Evolutionary conservation across 352 stramenopile genomes (phyloP), one percentile per base, ranked within the genome.

Genomic region (Globisporangium lucens): DNA sequence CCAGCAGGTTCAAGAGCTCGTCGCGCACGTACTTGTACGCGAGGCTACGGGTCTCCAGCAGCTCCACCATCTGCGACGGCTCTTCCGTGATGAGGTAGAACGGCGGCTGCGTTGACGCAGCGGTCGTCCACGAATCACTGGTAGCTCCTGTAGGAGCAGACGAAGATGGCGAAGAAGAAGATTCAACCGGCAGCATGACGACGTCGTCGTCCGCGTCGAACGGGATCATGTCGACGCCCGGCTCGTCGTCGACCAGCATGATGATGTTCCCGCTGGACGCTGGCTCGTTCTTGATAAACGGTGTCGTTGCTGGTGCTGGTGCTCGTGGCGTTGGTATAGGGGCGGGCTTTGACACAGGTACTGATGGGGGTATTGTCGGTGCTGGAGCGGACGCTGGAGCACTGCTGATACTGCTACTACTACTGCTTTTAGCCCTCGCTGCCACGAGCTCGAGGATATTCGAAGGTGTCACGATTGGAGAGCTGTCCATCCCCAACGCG

Each of bases 11-110:
- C 49, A 87, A 51, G 29, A 93, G 47, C 52, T 82, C 77, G 9
- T 71, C 65, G n/a, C 84, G 80, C 55, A 93, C 35, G 55, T 82
- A 76, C 64, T 89, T 82, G 68, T 83, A 93, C 20, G 84, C 84
- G 33, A 78, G 61, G 4, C 73, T 65, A 6, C 84, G 77, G 38
- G 71, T 82, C 27, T 85, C 76, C 9, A 92, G 65, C 56, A 79
- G 84, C 30, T 70, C 57, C 22, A 62, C 70, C 27, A 75, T 47
- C 20, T 58, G 51, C 24, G 83, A 76, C 1, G 65, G 65, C 60
- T 67, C 69, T 10, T 72, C 70, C 9, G 82, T 68, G 47, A 92
- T 76, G 9, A 89, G 65, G 70, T 92, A 92, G 51, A 76, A 87
- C 49, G 73, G 61, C 0, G 46, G 57, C 30, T 43, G 33, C 15